Conservation (phyloP, 2,329 filamentous ascomycete genomes). For the Sclerotinia nivalis region DNA sequence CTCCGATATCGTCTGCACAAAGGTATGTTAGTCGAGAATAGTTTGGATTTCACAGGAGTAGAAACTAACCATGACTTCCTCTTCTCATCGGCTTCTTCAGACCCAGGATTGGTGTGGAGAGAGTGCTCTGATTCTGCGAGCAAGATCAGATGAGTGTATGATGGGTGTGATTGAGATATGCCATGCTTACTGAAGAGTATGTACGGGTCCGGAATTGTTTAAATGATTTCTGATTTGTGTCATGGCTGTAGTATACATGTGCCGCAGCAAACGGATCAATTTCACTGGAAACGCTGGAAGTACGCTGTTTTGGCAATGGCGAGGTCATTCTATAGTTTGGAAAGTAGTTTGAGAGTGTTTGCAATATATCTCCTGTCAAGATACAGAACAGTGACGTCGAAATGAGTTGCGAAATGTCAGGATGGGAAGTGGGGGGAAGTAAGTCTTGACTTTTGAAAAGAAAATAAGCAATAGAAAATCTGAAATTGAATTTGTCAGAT, state of each 20-base stretch:
- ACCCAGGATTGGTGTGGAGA: conserved; percentile 26
- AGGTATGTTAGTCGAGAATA: conserved; percentile 24
- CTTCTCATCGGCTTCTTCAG: conserved; percentile 36
- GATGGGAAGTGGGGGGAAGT: background rate
- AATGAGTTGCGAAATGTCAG: background rate
- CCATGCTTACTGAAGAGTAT: conserved; percentile 37
- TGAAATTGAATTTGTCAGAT: background rate
- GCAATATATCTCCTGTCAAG: background rate
- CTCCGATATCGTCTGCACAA: conserved; percentile 67
- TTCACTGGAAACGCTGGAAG: conserved; percentile 34
- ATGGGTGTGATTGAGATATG: background rate
- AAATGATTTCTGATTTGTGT: conserved; percentile 32
- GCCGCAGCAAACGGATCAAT: conserved; percentile 39
- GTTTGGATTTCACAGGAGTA: background rate
- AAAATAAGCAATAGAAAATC: background rate
- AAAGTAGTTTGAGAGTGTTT: background rate
- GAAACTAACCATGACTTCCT: conserved; percentile 40
- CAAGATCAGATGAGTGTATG: conserved; percentile 21
- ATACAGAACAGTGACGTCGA: background rate
- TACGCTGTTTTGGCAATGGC: conserved; percentile 28
- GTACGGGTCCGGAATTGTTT: conserved; percentile 38
- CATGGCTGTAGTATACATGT: conserved; percentile 39
- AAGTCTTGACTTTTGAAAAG: background rate
- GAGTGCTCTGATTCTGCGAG: conserved; percentile 33
- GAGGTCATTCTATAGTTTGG: conserved; percentile 31